Evolutionary conservation across 176 grass and related monocot genomes (phyloP).

Genomic region (Aegilops bicornis): DNA sequence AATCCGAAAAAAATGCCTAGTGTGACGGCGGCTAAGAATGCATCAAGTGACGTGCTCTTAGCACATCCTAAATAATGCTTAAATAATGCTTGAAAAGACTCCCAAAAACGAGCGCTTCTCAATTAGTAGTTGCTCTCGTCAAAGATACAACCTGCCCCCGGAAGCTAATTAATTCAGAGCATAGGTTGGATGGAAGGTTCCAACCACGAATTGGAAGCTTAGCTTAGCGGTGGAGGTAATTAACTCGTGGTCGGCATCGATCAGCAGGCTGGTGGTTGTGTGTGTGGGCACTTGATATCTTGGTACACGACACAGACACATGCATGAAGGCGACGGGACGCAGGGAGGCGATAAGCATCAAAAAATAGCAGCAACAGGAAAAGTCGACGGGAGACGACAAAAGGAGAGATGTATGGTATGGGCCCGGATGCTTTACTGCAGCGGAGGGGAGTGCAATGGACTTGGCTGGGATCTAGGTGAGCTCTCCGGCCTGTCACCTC

Average conservation of each 20-base stretch:
- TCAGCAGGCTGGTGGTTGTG: neutral
- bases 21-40: too few species aligned
- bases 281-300: neutral
- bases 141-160: too few species aligned
- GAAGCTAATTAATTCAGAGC: neutral
- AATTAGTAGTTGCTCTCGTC: too few species aligned
- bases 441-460: neutral
- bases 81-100: too few species aligned
- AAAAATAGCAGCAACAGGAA: constrained; percentile 46
- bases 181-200: neutral
- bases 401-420: neutral
- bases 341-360: constrained; percentile 31
- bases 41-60: too few species aligned
- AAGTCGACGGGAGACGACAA: constrained; percentile 32
- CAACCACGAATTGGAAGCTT: neutral
- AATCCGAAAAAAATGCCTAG: too few species aligned
- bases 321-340: neutral
- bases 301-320: neutral
- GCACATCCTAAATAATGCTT: too few species aligned
- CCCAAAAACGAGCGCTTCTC: too few species aligned
- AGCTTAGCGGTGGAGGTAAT: neutral
- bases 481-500: constrained; percentile 24
- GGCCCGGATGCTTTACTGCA: neutral
- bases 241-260: neutral
- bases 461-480: neutral